Base-by-base conservation (phyloP, 2,329 filamentous ascomycete genomes). In the Calonectria naviculata region DNA sequence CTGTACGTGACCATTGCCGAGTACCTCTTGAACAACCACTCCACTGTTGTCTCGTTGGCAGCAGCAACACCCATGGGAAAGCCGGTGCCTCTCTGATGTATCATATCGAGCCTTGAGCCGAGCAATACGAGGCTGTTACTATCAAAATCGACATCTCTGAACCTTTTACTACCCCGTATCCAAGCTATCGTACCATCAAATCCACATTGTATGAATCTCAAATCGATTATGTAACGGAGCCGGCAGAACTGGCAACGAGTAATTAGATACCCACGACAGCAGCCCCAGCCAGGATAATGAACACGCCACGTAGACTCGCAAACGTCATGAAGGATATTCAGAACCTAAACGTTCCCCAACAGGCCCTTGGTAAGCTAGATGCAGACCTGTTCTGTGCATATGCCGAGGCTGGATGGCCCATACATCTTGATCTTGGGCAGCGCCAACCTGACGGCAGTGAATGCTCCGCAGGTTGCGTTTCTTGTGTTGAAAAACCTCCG, bases 191-290 rank as follows among this genome's bases (percentile, higher is more conserved):
- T 54, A 3, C 44, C 62, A 47, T 70, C 54, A 65, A 69, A 38
- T 38, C 44, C 24, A 44, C 44, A 26, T 13, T n/a, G n/a, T 5
- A 15, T 7, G 15, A 56, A 34, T 63, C 29, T 15, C 71, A 36
- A 60, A 47, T 12, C 52, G 46, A 29, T 29, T 38, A 26, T 65
- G 24, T 38, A 71, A 44, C 29, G 60, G 61, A 65, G 54, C 9
- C 29, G 68, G 60, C 46, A 71, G 13, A 12, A 24, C 7, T 49
- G 26, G 60, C 54, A 28, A n/a, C 24, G 60, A 46, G 24, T 60
- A 65, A 52, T 73, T 64, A 44, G 68, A 63, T 28, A 73, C 56
- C 71, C 68, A 67, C 6, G 47, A 56, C 26, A 21, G 36, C 15
- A 71, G 36, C 28, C 58, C 52, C 21, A n/a, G n/a, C n/a, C n/a